Base-by-base conservation (phyloP, 345 rosid genomes). In the Capsella bursapastoris region DNA sequence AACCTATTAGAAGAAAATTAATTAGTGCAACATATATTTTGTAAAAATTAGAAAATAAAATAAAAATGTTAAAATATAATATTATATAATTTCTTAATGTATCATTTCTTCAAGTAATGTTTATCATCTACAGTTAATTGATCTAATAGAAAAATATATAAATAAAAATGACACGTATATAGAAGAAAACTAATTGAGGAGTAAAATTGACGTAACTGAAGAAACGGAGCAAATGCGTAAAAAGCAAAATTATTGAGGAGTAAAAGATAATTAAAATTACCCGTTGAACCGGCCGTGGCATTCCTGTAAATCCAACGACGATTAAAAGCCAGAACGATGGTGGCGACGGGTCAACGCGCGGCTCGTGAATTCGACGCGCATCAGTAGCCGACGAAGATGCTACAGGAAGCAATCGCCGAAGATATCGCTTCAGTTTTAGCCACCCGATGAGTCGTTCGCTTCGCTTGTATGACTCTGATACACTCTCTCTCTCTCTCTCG, bases 341-440 rank as follows among this genome's bases (percentile, higher is more conserved):
- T 62, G 38, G 38, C 38, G 78, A 71, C 55, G 41, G 37, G 2
- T 38, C 34, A 25, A 51, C 47, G 31, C 80, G 82, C 73, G 56
- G 91, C 47, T 89, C 48, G 88, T 85, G 71, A 86, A 88, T 77
- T 67, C 82, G 5, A 84, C 87, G 2, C 86, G 88, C 72, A 70
- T 83, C 49, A 79, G 68, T 83, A 86, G 88, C 84, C 72, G 27
- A 64, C 83, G 22, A 22, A 22, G 22, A 90, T 12, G 68, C 81
- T 84, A 0, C 86, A 77, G 74, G 80, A 78, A 57, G 43, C 37
- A 45, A 71, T 84, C 37, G 66, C 82, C 14, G 49, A 68, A 44
- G 47, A 18, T 40, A 35, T 8, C 25, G 25, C 2, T 22, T 22
- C 25, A 22, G 25, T 22, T 22, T 22, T 22, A 22, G 25, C 25